Evolutionary conservation across 169 alveolate species (phyloP), one percentile per base, ranked within the genome.

Genomic region (Plasmodium knowlesi): DNA sequence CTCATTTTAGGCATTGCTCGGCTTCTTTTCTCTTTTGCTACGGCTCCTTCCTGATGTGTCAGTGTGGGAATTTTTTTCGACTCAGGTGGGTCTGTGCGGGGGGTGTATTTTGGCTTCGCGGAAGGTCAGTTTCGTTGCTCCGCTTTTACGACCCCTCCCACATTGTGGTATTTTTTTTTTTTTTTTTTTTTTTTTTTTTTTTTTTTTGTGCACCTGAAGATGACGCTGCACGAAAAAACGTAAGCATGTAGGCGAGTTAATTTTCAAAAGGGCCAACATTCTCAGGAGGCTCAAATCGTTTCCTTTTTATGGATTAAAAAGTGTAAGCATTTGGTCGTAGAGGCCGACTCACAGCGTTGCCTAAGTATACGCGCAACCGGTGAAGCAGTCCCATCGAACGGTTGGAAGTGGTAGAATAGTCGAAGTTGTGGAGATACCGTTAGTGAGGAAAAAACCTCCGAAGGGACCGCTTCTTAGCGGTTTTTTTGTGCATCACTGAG

Each of bases 131-230:
- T 30, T 14, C 3, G 39, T 70, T 14, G 79, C 2, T 46, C 57
- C 5, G 57, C 12, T 61, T 46, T 61, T 2, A 14, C 74, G 6
- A 1, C 32, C 32, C 14, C 74, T 61, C 19, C 19, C 39, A 46
- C 57, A 46, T 16, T 2, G 32, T 28, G 39, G 39, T 32, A 32
- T 32, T 32, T 32, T 32, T 61, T 19, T 61, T 22, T 74, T 74
- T 74, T 28, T 74, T 61, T 22, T 74, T 74, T 74, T 28, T 74
- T 74, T 32, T 74, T 74, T 74, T 73, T 34, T 73, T 73, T 74
- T 74, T 34, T 74, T 74, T 61, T 61, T 61, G n/a, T 12, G 57
- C 57, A 46, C 57, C 57, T 46, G 57, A 46, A 46, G 57, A 10
- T 46, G 6, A 16, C 46, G 54, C 10, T 34, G 10, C 54, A 16